Evolutionary conservation across 2,329 filamentous ascomycete genomes (phyloP).

Genomic region (Lizonia empirigonia): DNA sequence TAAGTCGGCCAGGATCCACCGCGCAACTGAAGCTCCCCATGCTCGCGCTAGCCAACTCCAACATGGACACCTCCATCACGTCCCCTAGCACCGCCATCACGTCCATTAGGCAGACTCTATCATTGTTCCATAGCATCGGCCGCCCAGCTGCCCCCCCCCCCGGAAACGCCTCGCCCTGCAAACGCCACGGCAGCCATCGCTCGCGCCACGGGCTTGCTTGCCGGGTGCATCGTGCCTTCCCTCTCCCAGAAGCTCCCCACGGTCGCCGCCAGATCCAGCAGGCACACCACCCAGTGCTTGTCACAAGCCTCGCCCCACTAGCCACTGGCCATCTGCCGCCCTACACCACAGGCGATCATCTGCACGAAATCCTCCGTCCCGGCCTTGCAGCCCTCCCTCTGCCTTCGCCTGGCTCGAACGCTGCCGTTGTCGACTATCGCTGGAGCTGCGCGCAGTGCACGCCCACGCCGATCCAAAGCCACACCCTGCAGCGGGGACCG

Average conservation of each 20-base stretch:
- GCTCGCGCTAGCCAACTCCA: conserved; percentile 13
- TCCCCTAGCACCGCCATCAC: too few species aligned
- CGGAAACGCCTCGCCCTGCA: conserved; percentile 15
- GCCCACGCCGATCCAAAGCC: conserved; percentile 13
- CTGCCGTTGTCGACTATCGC: conserved; percentile 21
- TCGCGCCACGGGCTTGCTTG: conserved; percentile 26
- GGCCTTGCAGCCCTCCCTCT: conserved; percentile 30
- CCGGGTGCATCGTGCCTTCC: conserved; percentile 13
- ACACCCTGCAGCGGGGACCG: conserved; percentile 15
- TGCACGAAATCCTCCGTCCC: conserved; percentile 58
- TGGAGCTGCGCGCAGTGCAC: conserved; percentile 15
- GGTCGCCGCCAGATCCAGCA: conserved; percentile 11
- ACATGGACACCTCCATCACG: conserved; percentile 14
- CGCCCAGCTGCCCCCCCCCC: neutral
- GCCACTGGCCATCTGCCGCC: conserved; percentile 41
- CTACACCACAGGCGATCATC: conserved; percentile 53
- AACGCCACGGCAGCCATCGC: conserved; percentile 36
- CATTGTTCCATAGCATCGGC: neutral
- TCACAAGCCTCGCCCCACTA: conserved; percentile 48
- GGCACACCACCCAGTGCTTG: conserved; percentile 20
- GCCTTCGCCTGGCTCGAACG: conserved; percentile 19
- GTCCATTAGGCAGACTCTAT: neutral
- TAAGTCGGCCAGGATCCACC: conserved; percentile 11
- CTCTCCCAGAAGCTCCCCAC: conserved; percentile 2
- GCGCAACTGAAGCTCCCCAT: conserved; percentile 3